Base-by-base conservation (phyloP, 2,329 filamentous ascomycete species). In the Huntiella abstrusa region DNA sequence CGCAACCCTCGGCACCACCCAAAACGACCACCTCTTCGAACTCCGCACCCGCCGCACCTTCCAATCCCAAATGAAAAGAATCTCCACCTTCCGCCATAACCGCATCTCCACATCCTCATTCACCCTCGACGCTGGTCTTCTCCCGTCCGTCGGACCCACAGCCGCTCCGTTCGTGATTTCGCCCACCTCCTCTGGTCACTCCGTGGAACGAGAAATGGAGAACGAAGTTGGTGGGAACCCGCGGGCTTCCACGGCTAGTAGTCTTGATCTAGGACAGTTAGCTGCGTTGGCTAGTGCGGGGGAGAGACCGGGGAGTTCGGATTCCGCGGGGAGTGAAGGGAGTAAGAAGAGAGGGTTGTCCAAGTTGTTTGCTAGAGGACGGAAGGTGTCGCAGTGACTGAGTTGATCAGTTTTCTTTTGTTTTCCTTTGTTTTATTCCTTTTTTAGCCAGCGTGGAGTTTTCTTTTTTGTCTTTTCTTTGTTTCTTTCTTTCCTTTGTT, bases 1-100 rank as follows among this genome's bases (percentile, higher is more conserved):
- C 51, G 75, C 73, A 39, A 67, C 62, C 54, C 72, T 80, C 49
- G 67, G 66, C 35, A 65, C 69, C 46, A 66, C 70, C 45, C 71
- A 77, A 51, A 59, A 73, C 39, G 62, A 66, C 45, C 57, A 59
- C 17, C 61, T 60, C 42, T 61, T 63, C 32, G 54, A 67, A 37
- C 57, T 60, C 33, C 63, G 68, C 39, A 62, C 66, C 36, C 63
- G 64, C 39, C 64, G 63, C 19, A 65, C 65, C 2, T 65, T 73
- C 52, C 55, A 71, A 37, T 37, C 46, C 22, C 45, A 51, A 40
- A 61, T 66, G 54, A 66, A 63, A 53, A 62, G 62, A 33, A 68
- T 66, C 13, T 19, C 36, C 11, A 43, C 36, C 42, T 36, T 43
- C 38, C 47, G 47, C 17, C 39, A n/a, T 32, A 38, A 33, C 33